These are phyloP conservation scores for Ceratocystis albifundus DNA, from an alignment of 2,329 filamentous ascomycete genomes.

Conservation along the genomic window DNA sequence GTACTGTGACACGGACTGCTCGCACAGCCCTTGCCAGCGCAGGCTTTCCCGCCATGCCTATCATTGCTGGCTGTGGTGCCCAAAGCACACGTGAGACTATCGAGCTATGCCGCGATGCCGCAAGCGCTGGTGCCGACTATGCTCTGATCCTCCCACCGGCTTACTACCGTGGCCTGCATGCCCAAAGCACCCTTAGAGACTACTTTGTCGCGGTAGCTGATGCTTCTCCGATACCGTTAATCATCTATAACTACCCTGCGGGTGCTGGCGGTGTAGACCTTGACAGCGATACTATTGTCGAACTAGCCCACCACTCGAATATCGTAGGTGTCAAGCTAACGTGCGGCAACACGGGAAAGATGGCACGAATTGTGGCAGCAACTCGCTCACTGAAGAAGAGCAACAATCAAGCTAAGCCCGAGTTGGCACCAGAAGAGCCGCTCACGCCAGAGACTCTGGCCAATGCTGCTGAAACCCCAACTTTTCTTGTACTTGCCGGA, in stretches of 20 bases:
- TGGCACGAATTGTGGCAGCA: conserved; percentile 39
- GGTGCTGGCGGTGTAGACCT: conserved; percentile 47
- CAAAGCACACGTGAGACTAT: conserved; percentile 65
- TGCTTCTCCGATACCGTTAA: conserved; percentile 44
- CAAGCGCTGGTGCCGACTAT: conserved; percentile 58
- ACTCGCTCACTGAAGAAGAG: conserved; percentile 27
- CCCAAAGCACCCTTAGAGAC: conserved; percentile 36
- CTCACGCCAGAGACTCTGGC: background rate
- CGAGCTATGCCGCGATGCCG: conserved; percentile 56
- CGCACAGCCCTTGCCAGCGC: conserved; percentile 51
- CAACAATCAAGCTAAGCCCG: background rate
- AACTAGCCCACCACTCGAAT: conserved; percentile 43
- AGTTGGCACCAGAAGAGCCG: background rate
- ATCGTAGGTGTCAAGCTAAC: conserved; percentile 54
- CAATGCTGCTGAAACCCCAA: conserved; percentile 20
- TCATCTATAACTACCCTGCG: conserved; percentile 54
- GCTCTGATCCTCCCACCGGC: conserved; percentile 64
- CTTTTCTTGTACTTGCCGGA: conserved; percentile 36
- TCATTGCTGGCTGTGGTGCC: conserved; percentile 65
- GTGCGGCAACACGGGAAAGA: conserved; percentile 52
- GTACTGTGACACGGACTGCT: conserved; percentile 56
- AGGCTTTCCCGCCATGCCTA: conserved; percentile 52
- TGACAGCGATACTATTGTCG: conserved; percentile 44
- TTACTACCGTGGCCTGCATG: conserved; percentile 61
- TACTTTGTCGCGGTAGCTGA: conserved; percentile 54